phyloP scores from a whole-genome alignment of 331 rosid species.

The Acacia pycnantha region DNA sequence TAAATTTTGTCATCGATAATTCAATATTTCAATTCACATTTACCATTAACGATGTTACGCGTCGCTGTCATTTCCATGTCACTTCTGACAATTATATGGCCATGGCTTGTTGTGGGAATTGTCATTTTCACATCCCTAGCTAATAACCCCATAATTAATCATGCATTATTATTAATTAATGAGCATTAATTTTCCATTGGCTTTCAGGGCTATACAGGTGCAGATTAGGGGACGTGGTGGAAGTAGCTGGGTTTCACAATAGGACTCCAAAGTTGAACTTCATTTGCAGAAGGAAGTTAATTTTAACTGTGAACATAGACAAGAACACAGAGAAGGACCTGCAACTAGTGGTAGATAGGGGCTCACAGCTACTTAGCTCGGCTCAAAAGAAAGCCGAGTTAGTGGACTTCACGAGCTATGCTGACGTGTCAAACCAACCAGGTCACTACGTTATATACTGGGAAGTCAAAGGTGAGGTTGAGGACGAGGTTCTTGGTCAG shows the following conservation, averaged over 20 bases:
- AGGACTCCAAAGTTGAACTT: constrained; percentile 75
- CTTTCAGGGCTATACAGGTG: constrained; percentile 72
- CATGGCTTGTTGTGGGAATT: background rate
- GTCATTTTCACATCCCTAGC: constrained; percentile 16
- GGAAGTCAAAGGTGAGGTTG: constrained; percentile 77
- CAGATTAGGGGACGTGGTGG: constrained; percentile 87
- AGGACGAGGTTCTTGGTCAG: constrained; percentile 42
- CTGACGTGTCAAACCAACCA: constrained; percentile 48
- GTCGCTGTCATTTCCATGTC: constrained; percentile 23
- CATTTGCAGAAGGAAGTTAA: constrained; percentile 72
- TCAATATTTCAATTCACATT: no score
- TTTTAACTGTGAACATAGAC: constrained; percentile 73
- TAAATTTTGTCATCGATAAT: background rate
- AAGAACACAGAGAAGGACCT: constrained; percentile 85
- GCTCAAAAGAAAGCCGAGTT: constrained; percentile 46
- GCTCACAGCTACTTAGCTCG: constrained; percentile 46
- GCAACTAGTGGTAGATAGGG: constrained; percentile 72
- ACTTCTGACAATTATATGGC: constrained; percentile 23
- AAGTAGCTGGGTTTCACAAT: constrained; percentile 75
- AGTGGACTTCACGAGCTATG: constrained; percentile 76
- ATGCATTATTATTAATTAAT: background rate
- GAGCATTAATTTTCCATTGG: background rate
- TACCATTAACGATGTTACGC: background rate
- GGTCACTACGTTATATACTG: constrained; percentile 79
- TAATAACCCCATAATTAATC: background rate